Evolutionary conservation across 495 filamentous ascomycete species (phyloP).

Genomic region (Penicillium egyptiacum): DNA sequence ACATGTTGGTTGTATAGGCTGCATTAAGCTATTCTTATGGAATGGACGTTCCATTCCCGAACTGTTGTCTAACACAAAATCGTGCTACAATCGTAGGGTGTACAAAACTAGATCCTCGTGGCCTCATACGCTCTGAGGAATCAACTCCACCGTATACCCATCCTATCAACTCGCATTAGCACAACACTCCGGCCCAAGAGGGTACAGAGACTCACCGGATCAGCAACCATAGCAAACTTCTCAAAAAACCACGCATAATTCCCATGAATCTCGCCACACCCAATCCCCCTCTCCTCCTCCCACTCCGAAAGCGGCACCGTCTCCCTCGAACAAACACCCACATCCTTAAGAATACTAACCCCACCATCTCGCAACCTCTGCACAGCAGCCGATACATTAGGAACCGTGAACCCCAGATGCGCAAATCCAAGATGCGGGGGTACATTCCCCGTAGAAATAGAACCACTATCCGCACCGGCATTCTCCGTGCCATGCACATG

Average conservation of each 20-base stretch:
- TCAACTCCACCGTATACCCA: slow-evolving; percentile 32
- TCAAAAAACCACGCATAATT: slow-evolving; percentile 40
- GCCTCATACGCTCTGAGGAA: slow-evolving; percentile 24
- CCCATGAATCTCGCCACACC: slow-evolving; percentile 35
- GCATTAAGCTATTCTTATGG: slow-evolving; percentile 7
- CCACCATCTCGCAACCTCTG: slow-evolving; percentile 32
- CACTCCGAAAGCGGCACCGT: slow-evolving; percentile 37
- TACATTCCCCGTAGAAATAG: slow-evolving; percentile 30
- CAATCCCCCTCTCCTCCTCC: slow-evolving; percentile 38
- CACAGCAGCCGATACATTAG: slow-evolving; percentile 34
- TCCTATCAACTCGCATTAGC: slow-evolving; percentile 18
- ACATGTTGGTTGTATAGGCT: slow-evolving; percentile 12
- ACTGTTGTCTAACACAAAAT: not conserved
- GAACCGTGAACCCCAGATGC: slow-evolving; percentile 43
- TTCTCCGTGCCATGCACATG: slow-evolving; percentile 38
- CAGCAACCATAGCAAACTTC: slow-evolving; percentile 41
- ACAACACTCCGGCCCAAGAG: not conserved
- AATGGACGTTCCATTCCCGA: slow-evolving; percentile 4
- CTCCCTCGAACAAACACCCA: slow-evolving; percentile 31
- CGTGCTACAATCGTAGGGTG: not conserved
- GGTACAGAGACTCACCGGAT: slow-evolving; percentile 36
- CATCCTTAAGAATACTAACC: slow-evolving; percentile 39
- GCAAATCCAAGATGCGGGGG: slow-evolving; percentile 41
- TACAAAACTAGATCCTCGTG: not conserved
- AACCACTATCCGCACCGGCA: slow-evolving; percentile 2